A percentile compares a stretch with the other conserved stretches of the same genome.
phyloP scores from a whole-genome alignment of 768 basidiomycete genomes.

The Butyriboletus loyo region DNA sequence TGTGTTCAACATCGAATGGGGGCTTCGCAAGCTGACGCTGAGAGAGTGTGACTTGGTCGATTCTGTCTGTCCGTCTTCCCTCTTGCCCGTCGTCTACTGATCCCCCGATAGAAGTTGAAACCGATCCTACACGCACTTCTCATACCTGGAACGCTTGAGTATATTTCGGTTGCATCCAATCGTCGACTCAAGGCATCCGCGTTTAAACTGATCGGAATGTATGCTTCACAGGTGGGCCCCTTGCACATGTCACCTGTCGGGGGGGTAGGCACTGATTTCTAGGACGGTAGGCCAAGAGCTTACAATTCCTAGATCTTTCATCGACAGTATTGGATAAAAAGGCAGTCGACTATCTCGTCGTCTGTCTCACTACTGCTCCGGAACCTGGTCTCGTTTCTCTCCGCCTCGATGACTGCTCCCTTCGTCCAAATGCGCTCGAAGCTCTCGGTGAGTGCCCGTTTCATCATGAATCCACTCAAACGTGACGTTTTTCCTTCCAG shows the following conservation, averaged over 20 bases:
- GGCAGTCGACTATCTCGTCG: slow-evolving; percentile 76
- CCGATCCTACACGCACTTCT: slow-evolving; percentile 87
- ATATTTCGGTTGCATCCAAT: slow-evolving; percentile 85
- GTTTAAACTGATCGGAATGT: slow-evolving; percentile 78
- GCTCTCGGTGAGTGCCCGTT: slow-evolving; percentile 58
- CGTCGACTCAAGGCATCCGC: slow-evolving; percentile 71
- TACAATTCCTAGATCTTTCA: slow-evolving; percentile 89
- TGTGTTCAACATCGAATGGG: slow-evolving; percentile 91
- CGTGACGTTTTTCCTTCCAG: slow-evolving; percentile 34
- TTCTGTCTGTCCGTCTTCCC: slow-evolving; percentile 43
- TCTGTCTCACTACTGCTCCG: slow-evolving; percentile 48
- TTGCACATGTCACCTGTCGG: neutral
- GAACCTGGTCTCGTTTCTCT: slow-evolving; percentile 62
- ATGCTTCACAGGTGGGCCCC: slow-evolving; percentile 60
- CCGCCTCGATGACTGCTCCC: slow-evolving; percentile 82
- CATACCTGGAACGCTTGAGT: slow-evolving; percentile 76
- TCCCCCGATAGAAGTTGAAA: slow-evolving; percentile 62
- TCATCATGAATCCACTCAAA: neutral
- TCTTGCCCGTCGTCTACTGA: neutral
- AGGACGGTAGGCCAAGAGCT: slow-evolving; percentile 55
- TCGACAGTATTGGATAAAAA: slow-evolving; percentile 84
- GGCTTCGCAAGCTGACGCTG: slow-evolving; percentile 78
- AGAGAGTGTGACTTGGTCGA: slow-evolving; percentile 88
- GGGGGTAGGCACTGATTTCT: neutral
- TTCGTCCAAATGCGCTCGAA: slow-evolving; percentile 75